A percentile compares a stretch with the other conserved stretches of the same genome.
Evolutionary conservation across 768 basidiomycete genomes (phyloP).

Genomic region (Pleurotus citrinopileatus): DNA sequence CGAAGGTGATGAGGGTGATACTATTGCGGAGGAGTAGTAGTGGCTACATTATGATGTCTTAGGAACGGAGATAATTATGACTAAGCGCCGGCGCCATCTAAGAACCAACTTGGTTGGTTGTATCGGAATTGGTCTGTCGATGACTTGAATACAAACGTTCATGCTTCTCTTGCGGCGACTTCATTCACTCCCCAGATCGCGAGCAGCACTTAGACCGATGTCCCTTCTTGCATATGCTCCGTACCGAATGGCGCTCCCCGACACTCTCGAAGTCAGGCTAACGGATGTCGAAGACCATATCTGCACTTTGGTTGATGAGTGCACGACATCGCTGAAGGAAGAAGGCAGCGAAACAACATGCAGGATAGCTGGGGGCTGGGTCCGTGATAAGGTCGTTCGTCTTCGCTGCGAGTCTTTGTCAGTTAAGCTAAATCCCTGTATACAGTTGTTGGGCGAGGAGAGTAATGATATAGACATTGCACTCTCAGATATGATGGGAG

Average conservation of each 20-base stretch:
- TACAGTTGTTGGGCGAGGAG: conserved; percentile 72
- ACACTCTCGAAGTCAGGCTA: conserved; percentile 45
- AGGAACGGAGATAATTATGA: too few relatives aligned
- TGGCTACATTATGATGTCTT: too few relatives aligned
- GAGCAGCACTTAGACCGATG: not conserved
- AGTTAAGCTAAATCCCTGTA: conserved; percentile 10
- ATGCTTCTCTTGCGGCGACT: not conserved
- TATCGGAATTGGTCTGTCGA: too few relatives aligned
- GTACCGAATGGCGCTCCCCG: conserved; percentile 18
- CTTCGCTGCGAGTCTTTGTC: not conserved
- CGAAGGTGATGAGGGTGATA: not conserved
- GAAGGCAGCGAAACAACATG: conserved; percentile 62
- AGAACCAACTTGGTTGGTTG: too few relatives aligned
- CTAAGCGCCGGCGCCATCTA: too few relatives aligned
- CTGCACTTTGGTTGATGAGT: conserved; percentile 79
- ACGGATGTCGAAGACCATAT: conserved; percentile 67
- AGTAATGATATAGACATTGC: conserved; percentile 96
- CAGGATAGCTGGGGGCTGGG: conserved; percentile 97
- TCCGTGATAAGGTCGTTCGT: conserved; percentile 85
- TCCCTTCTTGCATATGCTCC: not conserved
- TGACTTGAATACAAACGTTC: not conserved
- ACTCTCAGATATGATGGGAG: conserved; percentile 84
- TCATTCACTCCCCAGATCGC: not conserved
- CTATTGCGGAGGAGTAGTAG: not conserved
- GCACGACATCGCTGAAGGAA: conserved; percentile 53